These are phyloP conservation scores for Arthroderma sp. DNA, from an alignment of 2,329 filamentous ascomycete genomes.

Conservation along the genomic window DNA sequence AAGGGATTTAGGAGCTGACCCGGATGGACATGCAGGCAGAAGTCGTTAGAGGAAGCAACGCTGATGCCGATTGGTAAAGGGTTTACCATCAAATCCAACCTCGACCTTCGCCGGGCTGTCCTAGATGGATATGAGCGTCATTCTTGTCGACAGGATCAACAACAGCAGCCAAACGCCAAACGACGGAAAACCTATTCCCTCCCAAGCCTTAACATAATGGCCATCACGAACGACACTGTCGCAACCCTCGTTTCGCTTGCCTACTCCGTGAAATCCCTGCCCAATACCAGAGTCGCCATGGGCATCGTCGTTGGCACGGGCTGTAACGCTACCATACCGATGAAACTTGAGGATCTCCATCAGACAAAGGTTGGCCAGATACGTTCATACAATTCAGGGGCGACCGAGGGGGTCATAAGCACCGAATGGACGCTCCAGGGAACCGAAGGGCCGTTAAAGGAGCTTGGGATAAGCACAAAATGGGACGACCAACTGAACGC, in stretches of 20 bases:
- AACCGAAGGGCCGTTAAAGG: slow-evolving; percentile 50
- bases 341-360: slow-evolving; percentile 50
- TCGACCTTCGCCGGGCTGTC: slow-evolving; percentile 25
- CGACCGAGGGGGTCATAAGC: slow-evolving; percentile 56
- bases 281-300: slow-evolving; percentile 55
- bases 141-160: slow-evolving; percentile 21
- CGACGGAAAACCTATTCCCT: slow-evolving; percentile 31
- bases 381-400: slow-evolving; percentile 33
- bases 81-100: slow-evolving; percentile 30
- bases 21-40: slow-evolving; percentile 28
- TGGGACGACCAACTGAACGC: slow-evolving; percentile 58
- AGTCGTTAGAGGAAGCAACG: slow-evolving; percentile 39
- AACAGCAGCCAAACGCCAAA: slow-evolving; percentile 17
- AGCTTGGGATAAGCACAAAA: slow-evolving; percentile 48
- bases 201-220: slow-evolving; percentile 54
- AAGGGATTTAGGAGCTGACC: background rate
- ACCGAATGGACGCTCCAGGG: slow-evolving; percentile 72
- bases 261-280: slow-evolving; percentile 50
- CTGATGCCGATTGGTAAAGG: slow-evolving; percentile 44
- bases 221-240: slow-evolving; percentile 67
- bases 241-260: slow-evolving; percentile 66
- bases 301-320: slow-evolving; percentile 67
- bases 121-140: slow-evolving; percentile 34
- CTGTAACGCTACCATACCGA: slow-evolving; percentile 61
- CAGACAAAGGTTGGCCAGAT: slow-evolving; percentile 44